phyloP scores from a whole-genome alignment of 2,329 filamentous ascomycete species.

The Colletotrichum sublineola region DNA sequence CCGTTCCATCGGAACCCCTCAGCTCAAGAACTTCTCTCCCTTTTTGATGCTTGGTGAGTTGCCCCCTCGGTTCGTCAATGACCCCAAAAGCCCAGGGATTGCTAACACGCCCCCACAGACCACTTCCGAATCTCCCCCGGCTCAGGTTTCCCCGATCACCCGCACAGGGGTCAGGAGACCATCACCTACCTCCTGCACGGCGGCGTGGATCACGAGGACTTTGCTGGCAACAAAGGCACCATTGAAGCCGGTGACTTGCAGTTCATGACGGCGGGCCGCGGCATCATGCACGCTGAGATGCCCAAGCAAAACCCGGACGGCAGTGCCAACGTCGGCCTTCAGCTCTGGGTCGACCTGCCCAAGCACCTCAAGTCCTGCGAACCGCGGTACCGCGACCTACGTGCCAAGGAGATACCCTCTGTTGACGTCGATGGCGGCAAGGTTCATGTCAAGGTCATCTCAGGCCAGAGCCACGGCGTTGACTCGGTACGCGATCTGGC shows the following conservation, averaged over 20 bases:
- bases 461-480: conserved; percentile 84
- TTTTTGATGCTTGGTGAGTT: conserved; percentile 99
- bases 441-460: conserved; percentile 90
- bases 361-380: conserved; percentile 86
- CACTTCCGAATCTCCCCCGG: conserved; percentile 86
- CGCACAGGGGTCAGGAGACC: conserved; percentile 84
- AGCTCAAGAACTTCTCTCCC: conserved; percentile 87
- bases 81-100: conserved; percentile 86
- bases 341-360: conserved; percentile 96
- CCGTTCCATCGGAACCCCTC: conserved; percentile 86
- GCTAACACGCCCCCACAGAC: conserved; percentile 83
- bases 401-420: conserved; percentile 81
- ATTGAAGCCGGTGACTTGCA: conserved; percentile 91
- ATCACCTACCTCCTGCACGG: conserved; percentile 93
- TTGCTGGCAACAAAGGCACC: conserved; percentile 86
- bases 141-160: conserved; percentile 91
- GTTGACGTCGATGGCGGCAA: conserved; percentile 79
- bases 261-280: conserved; percentile 95
- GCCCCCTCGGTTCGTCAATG: conserved; percentile 87
- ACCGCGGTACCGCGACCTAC: conserved; percentile 90
- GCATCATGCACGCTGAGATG: conserved; percentile 98
- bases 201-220: conserved; percentile 92
- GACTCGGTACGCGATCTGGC: conserved; percentile 91
- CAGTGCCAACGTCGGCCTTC: conserved; percentile 84
- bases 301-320: conserved; percentile 83